Conservation (phyloP, 129 eudicot genomes). For the Deinandra increscens region DNA sequence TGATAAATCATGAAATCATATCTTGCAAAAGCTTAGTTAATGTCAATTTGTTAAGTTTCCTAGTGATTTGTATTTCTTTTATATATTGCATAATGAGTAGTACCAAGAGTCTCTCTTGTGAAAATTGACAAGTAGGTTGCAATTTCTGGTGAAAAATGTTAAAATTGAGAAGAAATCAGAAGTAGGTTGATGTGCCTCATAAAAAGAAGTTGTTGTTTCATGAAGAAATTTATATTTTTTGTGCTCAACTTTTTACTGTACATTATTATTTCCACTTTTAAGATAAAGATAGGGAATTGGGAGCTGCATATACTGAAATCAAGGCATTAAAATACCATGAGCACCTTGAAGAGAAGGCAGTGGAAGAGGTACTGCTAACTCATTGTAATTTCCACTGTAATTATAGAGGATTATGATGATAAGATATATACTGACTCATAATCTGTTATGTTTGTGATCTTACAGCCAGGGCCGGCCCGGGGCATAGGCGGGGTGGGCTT, state of each 20-base stretch:
- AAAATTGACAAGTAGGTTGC: background rate
- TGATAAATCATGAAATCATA: too few species aligned
- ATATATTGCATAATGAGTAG: background rate
- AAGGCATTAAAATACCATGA: too few species aligned
- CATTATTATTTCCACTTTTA: slow-evolving; percentile 29
- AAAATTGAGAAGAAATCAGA: background rate
- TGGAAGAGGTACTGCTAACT: too few species aligned
- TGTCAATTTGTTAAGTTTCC: background rate
- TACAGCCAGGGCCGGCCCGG: slow-evolving; percentile 69
- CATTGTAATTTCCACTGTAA: too few species aligned
- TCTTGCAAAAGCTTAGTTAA: too few species aligned
- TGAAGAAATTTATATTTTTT: background rate
- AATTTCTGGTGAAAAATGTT: background rate
- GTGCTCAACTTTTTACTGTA: slow-evolving; percentile 5
- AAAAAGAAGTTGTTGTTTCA: background rate
- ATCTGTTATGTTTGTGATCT: slow-evolving; percentile 25
- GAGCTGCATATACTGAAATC: background rate
- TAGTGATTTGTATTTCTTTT: background rate
- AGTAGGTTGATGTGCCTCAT: too few species aligned
- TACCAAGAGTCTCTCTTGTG: background rate
- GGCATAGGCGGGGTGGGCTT: slow-evolving; percentile 57
- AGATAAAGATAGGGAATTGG: slow-evolving; percentile 90
- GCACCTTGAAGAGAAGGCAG: too few species aligned
- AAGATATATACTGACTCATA: too few species aligned
- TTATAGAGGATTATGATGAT: too few species aligned